Conservation (phyloP, 345 rosid genomes). For the Cardiospermum halicacabum region DNA sequence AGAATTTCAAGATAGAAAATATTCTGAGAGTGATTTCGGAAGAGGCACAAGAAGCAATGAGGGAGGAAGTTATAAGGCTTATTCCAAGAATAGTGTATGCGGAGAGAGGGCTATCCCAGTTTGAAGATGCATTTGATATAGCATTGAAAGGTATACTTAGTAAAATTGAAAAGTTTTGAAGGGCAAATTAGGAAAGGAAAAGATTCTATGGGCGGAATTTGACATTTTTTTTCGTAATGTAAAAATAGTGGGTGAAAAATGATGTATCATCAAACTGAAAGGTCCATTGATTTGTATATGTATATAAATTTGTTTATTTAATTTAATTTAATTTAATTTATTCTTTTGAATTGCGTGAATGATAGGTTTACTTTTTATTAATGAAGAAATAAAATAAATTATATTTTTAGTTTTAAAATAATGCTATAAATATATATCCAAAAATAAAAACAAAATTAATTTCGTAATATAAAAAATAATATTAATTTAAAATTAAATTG, state of each 20-base stretch:
- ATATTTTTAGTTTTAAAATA: no score
- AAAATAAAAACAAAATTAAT: no score
- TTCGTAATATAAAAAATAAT: no score
- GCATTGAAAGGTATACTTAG: constrained; percentile 21
- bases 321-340: neutral
- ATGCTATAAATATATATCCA: no score
- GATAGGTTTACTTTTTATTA: neutral
- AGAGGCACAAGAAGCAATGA: constrained; percentile 10
- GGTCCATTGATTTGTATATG: neutral
- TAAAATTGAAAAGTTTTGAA: constrained; percentile 2
- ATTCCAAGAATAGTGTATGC: constrained; percentile 27
- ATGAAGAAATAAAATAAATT: no score
- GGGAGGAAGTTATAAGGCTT: constrained; percentile 22
- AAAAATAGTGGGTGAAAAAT: no score
- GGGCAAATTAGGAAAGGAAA: neutral
- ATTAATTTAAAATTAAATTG: no score
- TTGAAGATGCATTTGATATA: constrained; percentile 34
- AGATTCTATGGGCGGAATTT: no score
- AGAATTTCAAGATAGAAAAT: constrained; percentile 7
- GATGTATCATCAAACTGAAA: no score
- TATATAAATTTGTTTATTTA: neutral
- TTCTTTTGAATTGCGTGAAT: neutral
- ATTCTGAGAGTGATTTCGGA: constrained; percentile 12
- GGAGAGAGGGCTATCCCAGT: constrained; percentile 5
- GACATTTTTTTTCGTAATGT: no score